Percentiles rank a stretch among this genome's conserved stretches.
These are phyloP conservation scores for Boeremia lycopersici DNA, from an alignment of 2,329 filamentous ascomycete species.

Conservation along the genomic window DNA sequence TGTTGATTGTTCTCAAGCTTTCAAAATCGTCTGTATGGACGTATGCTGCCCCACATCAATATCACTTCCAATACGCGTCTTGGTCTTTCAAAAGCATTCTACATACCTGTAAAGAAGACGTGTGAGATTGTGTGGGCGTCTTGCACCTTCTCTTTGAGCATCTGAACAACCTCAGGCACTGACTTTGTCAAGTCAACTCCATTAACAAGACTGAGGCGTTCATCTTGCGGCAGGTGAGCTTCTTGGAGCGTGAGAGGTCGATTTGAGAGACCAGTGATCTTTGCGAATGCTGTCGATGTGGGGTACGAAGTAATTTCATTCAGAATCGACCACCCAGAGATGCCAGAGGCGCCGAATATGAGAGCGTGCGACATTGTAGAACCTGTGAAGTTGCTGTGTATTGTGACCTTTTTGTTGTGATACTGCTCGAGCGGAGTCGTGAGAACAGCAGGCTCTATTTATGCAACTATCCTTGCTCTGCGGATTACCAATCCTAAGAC, in stretches of 20 bases:
- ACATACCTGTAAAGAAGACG: slow-evolving; percentile 8
- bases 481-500: neutral
- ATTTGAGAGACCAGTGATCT: slow-evolving; percentile 1
- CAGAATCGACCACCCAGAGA: slow-evolving; percentile 5
- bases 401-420: neutral
- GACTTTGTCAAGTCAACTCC: slow-evolving; percentile 1
- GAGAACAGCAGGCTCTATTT: neutral
- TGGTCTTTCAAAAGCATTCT: neutral
- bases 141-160: slow-evolving; percentile 1
- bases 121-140: neutral
- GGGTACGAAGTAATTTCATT: slow-evolving; percentile 2
- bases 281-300: neutral
- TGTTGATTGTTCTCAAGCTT: neutral
- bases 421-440: too few species aligned
- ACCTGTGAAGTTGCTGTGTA: neutral
- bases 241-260: slow-evolving; percentile 2
- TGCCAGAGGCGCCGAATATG: slow-evolving; percentile 7
- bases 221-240: neutral
- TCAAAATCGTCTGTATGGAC: neutral
- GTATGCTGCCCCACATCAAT: neutral
- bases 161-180: neutral
- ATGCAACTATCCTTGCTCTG: neutral
- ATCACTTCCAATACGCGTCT: too few species aligned
- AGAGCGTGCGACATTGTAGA: slow-evolving; percentile 5
- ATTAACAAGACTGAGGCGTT: slow-evolving; percentile 2